Conservation (phyloP, 768 basidiomycete genomes). For the Tylopilus sp. region DNA sequence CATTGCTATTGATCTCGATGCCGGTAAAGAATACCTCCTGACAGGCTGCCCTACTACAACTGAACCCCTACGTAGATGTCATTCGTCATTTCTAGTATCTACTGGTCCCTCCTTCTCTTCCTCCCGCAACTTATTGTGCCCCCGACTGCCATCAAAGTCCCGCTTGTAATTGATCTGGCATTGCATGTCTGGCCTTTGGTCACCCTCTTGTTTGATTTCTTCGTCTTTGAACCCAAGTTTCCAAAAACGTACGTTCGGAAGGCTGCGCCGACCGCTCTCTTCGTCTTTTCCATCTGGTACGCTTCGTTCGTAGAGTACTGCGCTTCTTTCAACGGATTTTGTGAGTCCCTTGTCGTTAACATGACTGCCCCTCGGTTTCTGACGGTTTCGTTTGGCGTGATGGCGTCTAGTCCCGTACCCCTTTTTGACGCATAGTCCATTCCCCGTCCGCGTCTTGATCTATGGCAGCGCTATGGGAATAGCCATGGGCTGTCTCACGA, state of each 20-base stretch:
- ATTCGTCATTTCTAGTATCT: conserved; percentile 53
- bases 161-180: conserved; percentile 55
- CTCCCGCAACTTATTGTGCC: conserved; percentile 28
- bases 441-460: conserved; percentile 52
- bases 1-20: conserved; percentile 58
- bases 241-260: conserved; percentile 12
- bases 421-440: conserved; percentile 63
- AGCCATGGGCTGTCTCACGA: conserved; percentile 40
- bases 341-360: conserved; percentile 39
- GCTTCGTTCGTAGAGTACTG: conserved; percentile 66
- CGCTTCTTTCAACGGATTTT: conserved; percentile 55
- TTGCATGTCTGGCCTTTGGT: conserved; percentile 64
- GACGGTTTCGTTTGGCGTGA: background rate
- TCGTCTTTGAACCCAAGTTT: conserved; percentile 58
- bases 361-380: conserved; percentile 19
- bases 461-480: conserved; percentile 47
- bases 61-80: conserved; percentile 32
- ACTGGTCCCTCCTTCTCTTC: conserved; percentile 61
- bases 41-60: background rate
- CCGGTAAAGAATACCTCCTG: conserved; percentile 44
- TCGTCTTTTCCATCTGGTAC: conserved; percentile 46
- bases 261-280: conserved; percentile 14
- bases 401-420: conserved; percentile 69
- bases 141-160: conserved; percentile 26
- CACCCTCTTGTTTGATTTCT: conserved; percentile 62